Evolutionary conservation across 164 flowering plant species (phyloP).

Genomic region (Saururus chinensis): DNA sequence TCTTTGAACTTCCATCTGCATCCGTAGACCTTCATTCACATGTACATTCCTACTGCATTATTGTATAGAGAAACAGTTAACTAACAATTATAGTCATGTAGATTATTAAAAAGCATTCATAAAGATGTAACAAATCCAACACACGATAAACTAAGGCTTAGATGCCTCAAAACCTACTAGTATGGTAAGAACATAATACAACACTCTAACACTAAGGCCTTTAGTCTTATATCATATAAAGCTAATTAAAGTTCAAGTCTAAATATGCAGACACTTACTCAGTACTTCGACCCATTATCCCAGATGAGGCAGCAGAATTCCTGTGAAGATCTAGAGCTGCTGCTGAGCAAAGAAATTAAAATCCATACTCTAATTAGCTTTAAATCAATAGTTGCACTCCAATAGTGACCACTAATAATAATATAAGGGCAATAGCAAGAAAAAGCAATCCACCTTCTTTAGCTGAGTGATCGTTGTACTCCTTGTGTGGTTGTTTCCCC

Average conservation of each 20-base stretch:
- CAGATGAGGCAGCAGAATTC: conserved; percentile 64
- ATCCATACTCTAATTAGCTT: background rate
- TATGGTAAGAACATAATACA: background rate
- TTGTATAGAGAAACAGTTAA: background rate
- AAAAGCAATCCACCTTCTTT: conserved; percentile 53
- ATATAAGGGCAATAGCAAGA: background rate
- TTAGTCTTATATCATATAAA: no score
- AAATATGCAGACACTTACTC: conserved; percentile 45
- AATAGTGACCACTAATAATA: no score
- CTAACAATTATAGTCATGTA: background rate
- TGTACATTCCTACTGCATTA: conserved; percentile 36
- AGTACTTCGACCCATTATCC: conserved; percentile 54
- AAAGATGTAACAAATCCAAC: background rate
- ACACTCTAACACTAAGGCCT: no score
- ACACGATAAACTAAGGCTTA: background rate
- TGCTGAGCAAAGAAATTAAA: conserved; percentile 16
- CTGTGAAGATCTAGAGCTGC: conserved; percentile 73
- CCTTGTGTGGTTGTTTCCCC: conserved; percentile 99
- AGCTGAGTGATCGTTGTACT: conserved; percentile 78
- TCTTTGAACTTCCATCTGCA: conserved; percentile 98
- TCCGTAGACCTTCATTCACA: conserved; percentile 55
- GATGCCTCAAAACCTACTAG: background rate
- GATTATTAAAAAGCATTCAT: no score
- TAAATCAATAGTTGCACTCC: background rate
- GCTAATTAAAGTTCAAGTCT: background rate